Evolutionary conservation across 345 rosid species (phyloP), one percentile per base, ranked within the genome.

Genomic region (Hypericum androsaemum): DNA sequence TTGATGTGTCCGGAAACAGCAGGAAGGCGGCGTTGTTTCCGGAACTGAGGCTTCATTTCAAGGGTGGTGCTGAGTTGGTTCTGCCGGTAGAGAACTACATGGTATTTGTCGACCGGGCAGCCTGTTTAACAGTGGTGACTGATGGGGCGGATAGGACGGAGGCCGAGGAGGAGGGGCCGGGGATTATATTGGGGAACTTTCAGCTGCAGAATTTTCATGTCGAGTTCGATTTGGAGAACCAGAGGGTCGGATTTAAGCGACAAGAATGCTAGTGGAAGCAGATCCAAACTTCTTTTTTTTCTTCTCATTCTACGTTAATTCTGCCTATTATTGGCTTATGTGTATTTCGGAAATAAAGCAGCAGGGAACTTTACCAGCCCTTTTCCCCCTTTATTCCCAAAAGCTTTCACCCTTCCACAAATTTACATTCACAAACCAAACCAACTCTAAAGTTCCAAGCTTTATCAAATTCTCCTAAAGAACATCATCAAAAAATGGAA

Each of bases 121-220:
- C 75, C 10, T 90, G 95, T 42, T 51, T 81, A 17, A 74, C 78
- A 16, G 57, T 87, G 32, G 72, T 77, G 39, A 67, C 82, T 10
- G 80, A 75, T 43, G 37, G 10, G 0, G 58, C 12, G 0, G 47
- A 51, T 12, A 61, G 74, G 4, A 42, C 65, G 50, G 71, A 48
- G 2, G 48, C 13, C 0, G 8, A 38, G 43, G 61, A 72, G 16
- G 61, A 72, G 16, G 96, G 96, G 0, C 98, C 96, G 72, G 84
- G 88, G 46, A 78, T 90, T 4, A 77, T 90, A 5, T 37, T 90
- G 44, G 98, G 96, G 38, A 80, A 71, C 69, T 90, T 79, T 36
- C 96, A 90, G 79, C 89, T 76, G 65, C 92, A 78, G 75, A 81
- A 90, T 66, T 82, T 73, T 67, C 57, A 78, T 32, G 50, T 87